Evolutionary conservation across 306 rosid genomes (phyloP), one percentile per base, ranked within the genome.

Genomic region (Spatholobus suberectus): DNA sequence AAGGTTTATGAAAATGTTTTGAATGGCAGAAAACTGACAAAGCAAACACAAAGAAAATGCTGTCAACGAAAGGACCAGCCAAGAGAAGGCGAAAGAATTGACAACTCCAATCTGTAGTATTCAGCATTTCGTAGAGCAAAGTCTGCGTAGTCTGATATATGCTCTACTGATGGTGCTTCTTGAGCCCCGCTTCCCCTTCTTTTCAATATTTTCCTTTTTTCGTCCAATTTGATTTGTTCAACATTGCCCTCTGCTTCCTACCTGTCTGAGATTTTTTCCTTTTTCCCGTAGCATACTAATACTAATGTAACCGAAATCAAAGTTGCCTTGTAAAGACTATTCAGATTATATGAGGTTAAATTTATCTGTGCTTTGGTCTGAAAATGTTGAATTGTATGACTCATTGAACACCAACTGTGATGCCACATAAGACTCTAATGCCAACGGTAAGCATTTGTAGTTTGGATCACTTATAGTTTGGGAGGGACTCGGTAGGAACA

Each of bases 51-150:
- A 73, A 59, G 46, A 89, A 81, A 81, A 76, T 23, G 78, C 68
- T 26, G 54, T 82, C 82, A 11, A 61, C 79, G 20, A 85, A 84
- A 70, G 71, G 58, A 40, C 54, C 89, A 5, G 82, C 81, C 46
- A 90, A 87, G 95, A 93, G 81, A 84, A 88, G 84, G 68, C 82
- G 62, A 0, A 87, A 82, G n/a, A 85, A 74, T 75, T 46, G 83
- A 81, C 72, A 81, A 76, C 17, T 86, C 79, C 79, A 37, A 61
- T 29, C 8, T 12, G 15, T 40, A 67, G 24, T 44, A 49, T 34
- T 32, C 40, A 18, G 11, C 59, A 21, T 65, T 69, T 7, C 13
- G 65, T 29, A 1, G 21, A 70, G 79, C 75, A 18, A 68, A 59
- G 8, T 38, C 43, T 66, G 51, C 46, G 20, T 4, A 62, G 57